Evolutionary conservation across 352 stramenopile species (phyloP).

Genomic region (Peronospora tabacina): DNA sequence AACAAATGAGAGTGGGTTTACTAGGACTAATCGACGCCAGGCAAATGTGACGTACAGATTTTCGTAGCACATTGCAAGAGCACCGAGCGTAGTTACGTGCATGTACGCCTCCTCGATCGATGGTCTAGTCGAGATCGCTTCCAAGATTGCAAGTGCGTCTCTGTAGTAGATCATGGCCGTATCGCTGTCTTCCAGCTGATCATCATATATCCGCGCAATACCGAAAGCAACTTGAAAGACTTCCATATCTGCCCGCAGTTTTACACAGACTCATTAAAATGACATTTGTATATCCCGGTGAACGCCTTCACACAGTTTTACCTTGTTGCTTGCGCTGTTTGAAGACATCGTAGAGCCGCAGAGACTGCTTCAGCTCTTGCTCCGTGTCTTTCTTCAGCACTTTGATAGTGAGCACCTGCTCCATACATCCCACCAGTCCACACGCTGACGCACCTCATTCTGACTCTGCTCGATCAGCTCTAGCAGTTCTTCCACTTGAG

Average conservation of each 20-base stretch:
- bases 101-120: constrained; percentile 17
- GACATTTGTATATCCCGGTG: not conserved
- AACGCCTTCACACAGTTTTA: not conserved
- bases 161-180: constrained; percentile 21
- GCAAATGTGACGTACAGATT: constrained; percentile 12
- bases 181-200: constrained; percentile 13
- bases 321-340: constrained; percentile 18
- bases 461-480: constrained; percentile 20
- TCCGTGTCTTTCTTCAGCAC: constrained; percentile 8
- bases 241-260: constrained; percentile 6
- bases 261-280: not conserved
- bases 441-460: constrained; percentile 5
- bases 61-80: constrained; percentile 24
- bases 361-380: constrained; percentile 12
- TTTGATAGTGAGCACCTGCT: not conserved
- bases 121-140: constrained; percentile 11
- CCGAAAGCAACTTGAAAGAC: constrained; percentile 19
- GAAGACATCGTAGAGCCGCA: constrained; percentile 22
- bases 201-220: constrained; percentile 25
- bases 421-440: not conserved
- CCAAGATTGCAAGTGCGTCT: constrained; percentile 17
- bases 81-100: constrained; percentile 22
- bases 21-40: not conserved
- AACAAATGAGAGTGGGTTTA: not conserved
- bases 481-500: constrained; percentile 1